Evolutionary conservation across 2,329 filamentous ascomycete species (phyloP), one percentile per base, ranked within the genome.

Genomic region (Stemphylium lycopersici): DNA sequence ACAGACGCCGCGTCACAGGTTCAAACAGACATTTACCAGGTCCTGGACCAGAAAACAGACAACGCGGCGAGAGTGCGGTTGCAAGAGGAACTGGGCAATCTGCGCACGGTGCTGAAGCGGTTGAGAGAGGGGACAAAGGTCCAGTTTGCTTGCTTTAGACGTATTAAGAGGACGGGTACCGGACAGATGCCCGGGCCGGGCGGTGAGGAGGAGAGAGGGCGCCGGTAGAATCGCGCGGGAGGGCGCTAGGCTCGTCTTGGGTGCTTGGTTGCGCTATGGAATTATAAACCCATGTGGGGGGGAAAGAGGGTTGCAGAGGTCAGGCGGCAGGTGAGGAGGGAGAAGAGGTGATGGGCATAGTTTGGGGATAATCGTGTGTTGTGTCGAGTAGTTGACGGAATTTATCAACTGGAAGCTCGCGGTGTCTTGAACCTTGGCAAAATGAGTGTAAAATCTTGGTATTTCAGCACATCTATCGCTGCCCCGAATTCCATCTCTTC

Each of bases 11-110:
- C 92, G 3, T 87, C 87, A 6, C 87, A 93, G 71, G 83, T 90
- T 12, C 95, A 98, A 78, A 89, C 89, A 65, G 87, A 93, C 73
- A 93, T 99, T 42, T 99, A 98, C 76, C 86, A 95, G 61, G 91
- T 95, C 71, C 80, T 99, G 13, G 95, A 99, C 73, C 84, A 86
- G 55, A 87, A 92, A 44, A 98, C 95, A 47, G 92, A 96, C 70
- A 93, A 95, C 66, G 88, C 91, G 55, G 92, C 93, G 3, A 83
- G 95, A 45, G 84, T 87, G 10, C 83, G 84, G 56, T 78, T 99
- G 64, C 93, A 98, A 78, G 87, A 85, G 49, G 93, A 98, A 78
- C 78, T 99, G 62, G 90, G 91, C 2, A 91, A 93, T 72, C 92
- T 99, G 90, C 86, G 93, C 58, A 87, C 84, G 44, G 87, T 93